Evolutionary conservation across 768 basidiomycete genomes (phyloP).

Genomic region (Boletus pseudopeckii): DNA sequence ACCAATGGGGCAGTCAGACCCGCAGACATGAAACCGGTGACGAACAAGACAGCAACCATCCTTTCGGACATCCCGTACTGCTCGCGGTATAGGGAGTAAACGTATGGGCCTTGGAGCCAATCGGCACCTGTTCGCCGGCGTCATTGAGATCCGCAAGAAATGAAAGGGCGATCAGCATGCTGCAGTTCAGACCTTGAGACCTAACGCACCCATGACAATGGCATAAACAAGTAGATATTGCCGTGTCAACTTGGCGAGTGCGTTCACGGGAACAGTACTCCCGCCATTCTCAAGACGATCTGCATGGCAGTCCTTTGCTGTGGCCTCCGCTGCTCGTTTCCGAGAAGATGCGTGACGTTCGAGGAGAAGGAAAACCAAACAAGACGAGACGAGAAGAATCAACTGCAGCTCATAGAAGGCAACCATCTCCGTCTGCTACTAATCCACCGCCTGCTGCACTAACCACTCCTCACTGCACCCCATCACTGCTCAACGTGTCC

Average conservation of each 20-base stretch:
- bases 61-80: slow-evolving; percentile 63
- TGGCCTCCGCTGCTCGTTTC: slow-evolving; percentile 16
- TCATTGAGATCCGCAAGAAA: background rate
- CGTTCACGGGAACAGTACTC: slow-evolving; percentile 15
- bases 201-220: slow-evolving; percentile 65
- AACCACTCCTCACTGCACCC: background rate
- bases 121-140: slow-evolving; percentile 51
- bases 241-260: slow-evolving; percentile 35
- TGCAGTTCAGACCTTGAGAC: background rate
- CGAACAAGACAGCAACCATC: slow-evolving; percentile 66
- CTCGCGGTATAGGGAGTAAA: slow-evolving; percentile 70
- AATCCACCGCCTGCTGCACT: background rate
- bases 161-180: background rate
- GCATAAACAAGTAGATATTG: slow-evolving; percentile 68
- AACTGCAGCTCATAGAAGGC: slow-evolving; percentile 43
- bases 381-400: slow-evolving; percentile 33
- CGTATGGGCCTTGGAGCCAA: slow-evolving; percentile 78
- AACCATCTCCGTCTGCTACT: slow-evolving; percentile 17
- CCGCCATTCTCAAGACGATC: slow-evolving; percentile 34
- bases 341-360: slow-evolving; percentile 31
- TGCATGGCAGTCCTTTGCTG: slow-evolving; percentile 24
- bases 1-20: slow-evolving; percentile 67
- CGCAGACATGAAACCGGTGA: slow-evolving; percentile 73
- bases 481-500: background rate
- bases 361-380: slow-evolving; percentile 34